phyloP scores from a whole-genome alignment of 495 filamentous ascomycete genomes.

The Xylaria sp. region DNA sequence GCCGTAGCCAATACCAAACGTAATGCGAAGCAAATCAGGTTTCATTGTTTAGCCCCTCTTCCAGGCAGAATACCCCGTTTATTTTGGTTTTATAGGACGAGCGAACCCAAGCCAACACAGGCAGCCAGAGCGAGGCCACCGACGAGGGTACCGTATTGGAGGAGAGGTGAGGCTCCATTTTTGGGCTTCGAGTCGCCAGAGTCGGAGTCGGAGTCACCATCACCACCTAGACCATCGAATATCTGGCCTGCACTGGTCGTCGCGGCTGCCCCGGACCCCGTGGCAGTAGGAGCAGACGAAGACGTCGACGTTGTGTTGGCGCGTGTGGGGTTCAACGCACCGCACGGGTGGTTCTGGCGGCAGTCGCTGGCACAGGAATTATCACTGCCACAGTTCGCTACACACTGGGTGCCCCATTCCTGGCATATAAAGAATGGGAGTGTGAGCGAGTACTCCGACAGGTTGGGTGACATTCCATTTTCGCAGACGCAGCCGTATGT shows the following conservation, averaged over 20 bases:
- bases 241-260: slow-evolving; percentile 47
- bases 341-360: slow-evolving; percentile 77
- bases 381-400: slow-evolving; percentile 63
- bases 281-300: slow-evolving; percentile 48
- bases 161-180: slow-evolving; percentile 34
- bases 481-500: slow-evolving; percentile 77
- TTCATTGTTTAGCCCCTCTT: neutral
- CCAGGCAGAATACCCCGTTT: neutral
- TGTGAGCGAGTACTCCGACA: slow-evolving; percentile 83
- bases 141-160: slow-evolving; percentile 32
- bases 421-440: slow-evolving; percentile 86
- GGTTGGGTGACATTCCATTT: slow-evolving; percentile 74
- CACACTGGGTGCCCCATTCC: slow-evolving; percentile 74
- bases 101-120: slow-evolving; percentile 37
- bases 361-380: slow-evolving; percentile 68
- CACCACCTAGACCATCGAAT: slow-evolving; percentile 60
- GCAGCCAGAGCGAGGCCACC: slow-evolving; percentile 37
- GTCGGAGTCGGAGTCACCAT: slow-evolving; percentile 24
- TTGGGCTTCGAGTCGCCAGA: slow-evolving; percentile 22
- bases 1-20: neutral
- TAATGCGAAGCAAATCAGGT: neutral
- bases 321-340: slow-evolving; percentile 71
- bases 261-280: slow-evolving; percentile 34
- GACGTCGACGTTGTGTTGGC: slow-evolving; percentile 66
- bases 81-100: slow-evolving; percentile 33